Base-by-base conservation (phyloP, 2,329 filamentous ascomycete species). In the Cordyceps cicadae region DNA sequence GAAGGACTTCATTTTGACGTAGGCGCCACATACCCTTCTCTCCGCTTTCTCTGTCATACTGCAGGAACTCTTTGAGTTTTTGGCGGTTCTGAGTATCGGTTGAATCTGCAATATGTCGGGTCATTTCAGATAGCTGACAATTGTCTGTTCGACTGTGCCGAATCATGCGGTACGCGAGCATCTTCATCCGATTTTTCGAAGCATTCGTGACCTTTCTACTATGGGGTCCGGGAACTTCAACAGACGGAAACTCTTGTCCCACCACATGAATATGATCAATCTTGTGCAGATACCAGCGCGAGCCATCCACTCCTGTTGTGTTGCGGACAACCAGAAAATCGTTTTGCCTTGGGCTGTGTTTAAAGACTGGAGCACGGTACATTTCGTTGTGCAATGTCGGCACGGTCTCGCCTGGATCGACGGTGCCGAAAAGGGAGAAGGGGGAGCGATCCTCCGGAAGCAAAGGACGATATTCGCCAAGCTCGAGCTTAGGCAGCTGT, bases 151-250 rank as follows among this genome's bases (percentile, higher is more conserved):
- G 79, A 67, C 87, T 91, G 67, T 90, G 89, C 64, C 87, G 84
- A 68, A 96, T 90, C 71, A 96, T 86, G 55, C 94, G 89, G 72
- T 91, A 97, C 0, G 92, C 89, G 45, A 99, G 86, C 87, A 97
- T 97, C 77, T 94, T 96, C 74, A 99, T 87, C 41, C 94, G 86
- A 73, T 94, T 96, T 78, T 99, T 99, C 41, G 90, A 88, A n/a
- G 93, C 92, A 61, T 95, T 96, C 0, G 94, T 99, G 34, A 97
- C 93, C 72, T 94, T 96, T 63, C 94, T 84, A 43, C 92, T 95
- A 71, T 97, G 92, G 3, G 92, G 93, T 0, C 92, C 92, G 3
- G 94, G 94, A 5, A 99, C 89, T 68, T 97, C 92, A 34, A 93
- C 86, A 0, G 90, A 91, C 1, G 94, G 94, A 69, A 97, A 92